These are phyloP conservation scores for Floccularia luteovirens DNA, from an alignment of 768 basidiomycete species.

Conservation along the genomic window DNA sequence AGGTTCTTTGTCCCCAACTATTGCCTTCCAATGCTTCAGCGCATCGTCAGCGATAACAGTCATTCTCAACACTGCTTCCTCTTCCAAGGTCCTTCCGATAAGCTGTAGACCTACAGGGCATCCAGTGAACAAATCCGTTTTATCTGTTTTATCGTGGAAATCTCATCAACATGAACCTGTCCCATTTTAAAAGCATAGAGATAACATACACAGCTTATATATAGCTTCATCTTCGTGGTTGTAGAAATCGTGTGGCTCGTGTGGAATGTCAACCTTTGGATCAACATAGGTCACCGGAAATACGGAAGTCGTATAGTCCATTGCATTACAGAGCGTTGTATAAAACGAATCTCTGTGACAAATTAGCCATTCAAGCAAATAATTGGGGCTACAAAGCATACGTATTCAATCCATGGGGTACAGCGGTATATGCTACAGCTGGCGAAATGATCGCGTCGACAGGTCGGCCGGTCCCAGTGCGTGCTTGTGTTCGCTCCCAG, in stretches of 20 bases:
- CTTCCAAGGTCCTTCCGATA: constrained; percentile 59
- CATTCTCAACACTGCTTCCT: constrained; percentile 67
- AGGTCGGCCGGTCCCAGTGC: constrained; percentile 59
- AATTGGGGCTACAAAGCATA: constrained; percentile 12
- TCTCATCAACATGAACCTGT: neutral
- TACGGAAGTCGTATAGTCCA: constrained; percentile 52
- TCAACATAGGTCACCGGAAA: constrained; percentile 65
- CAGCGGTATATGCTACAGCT: constrained; percentile 49
- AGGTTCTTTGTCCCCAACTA: too few species aligned
- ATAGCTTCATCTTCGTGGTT: constrained; percentile 43
- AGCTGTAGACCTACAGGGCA: constrained; percentile 62
- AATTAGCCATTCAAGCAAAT: neutral
- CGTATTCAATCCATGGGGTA: constrained; percentile 56
- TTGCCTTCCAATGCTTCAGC: constrained; percentile 26
- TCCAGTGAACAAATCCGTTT: constrained; percentile 42
- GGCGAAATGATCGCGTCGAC: constrained; percentile 71
- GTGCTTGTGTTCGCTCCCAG: constrained; percentile 44
- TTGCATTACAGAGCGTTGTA: constrained; percentile 56
- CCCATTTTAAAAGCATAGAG: neutral
- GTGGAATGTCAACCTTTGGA: constrained; percentile 38
- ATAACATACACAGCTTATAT: constrained; percentile 46
- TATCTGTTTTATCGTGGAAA: constrained; percentile 27
- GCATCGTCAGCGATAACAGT: constrained; percentile 55
- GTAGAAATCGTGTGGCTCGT: constrained; percentile 40
- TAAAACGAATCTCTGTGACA: constrained; percentile 44